phyloP scores from a whole-genome alignment of 2,329 filamentous ascomycete genomes.

The Aspergillus pseudoviridinutans region DNA sequence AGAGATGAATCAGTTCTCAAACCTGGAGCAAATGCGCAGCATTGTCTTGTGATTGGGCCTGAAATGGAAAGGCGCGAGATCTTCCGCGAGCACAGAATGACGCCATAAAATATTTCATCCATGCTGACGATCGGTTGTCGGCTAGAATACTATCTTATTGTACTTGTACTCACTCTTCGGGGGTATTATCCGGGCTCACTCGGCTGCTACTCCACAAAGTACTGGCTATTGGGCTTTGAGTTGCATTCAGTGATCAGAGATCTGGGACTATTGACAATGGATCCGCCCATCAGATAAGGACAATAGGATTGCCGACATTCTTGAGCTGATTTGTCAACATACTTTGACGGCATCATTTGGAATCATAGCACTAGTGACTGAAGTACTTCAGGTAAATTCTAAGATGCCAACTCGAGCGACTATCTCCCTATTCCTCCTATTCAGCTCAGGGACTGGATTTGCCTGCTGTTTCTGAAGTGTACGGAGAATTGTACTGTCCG shows the following conservation, averaged over 20 bases:
- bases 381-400: too few species aligned
- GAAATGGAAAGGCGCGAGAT: slow-evolving; percentile 12
- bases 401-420: neutral
- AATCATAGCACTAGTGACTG: neutral
- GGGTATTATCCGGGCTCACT: too few species aligned
- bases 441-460: too few species aligned
- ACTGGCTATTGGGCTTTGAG: too few species aligned
- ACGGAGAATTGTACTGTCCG: neutral
- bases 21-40: slow-evolving; percentile 8
- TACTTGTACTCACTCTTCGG: neutral
- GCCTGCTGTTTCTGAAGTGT: neutral
- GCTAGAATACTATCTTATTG: neutral
- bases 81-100: neutral
- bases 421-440: neutral
- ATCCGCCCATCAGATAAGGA: neutral
- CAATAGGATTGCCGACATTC: neutral
- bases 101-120: neutral
- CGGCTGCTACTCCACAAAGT: too few species aligned
- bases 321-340: neutral
- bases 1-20: slow-evolving; percentile 5
- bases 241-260: neutral
- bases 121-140: neutral
- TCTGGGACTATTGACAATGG: neutral
- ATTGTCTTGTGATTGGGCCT: slow-evolving; percentile 18
- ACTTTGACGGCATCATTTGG: neutral